These are phyloP conservation scores for Aspergillus neoniger DNA, from an alignment of 2,329 filamentous ascomycete genomes.

Conservation along the genomic window DNA sequence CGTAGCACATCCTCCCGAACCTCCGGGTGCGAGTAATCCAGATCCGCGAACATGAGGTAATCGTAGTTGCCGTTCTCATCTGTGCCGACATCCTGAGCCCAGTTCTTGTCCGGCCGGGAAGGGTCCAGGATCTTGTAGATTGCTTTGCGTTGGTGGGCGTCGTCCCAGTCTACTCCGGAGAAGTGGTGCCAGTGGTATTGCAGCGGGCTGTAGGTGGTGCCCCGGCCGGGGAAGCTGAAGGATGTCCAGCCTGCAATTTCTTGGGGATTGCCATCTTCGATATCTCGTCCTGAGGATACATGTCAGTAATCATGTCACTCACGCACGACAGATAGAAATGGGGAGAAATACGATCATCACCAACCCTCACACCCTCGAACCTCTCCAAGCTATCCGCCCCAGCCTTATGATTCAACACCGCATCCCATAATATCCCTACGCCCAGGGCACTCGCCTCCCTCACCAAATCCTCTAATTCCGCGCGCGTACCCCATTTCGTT, in stretches of 20 bases:
- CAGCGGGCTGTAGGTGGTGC: constrained; percentile 59
- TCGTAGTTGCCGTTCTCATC: constrained; percentile 65
- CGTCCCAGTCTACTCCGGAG: constrained; percentile 67
- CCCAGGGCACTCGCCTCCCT: constrained; percentile 55
- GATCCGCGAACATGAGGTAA: constrained; percentile 71
- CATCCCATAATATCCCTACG: constrained; percentile 66
- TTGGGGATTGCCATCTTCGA: constrained; percentile 1
- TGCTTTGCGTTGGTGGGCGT: constrained; percentile 56
- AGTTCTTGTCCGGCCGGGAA: constrained; percentile 48
- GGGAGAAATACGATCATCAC: constrained; percentile 46
- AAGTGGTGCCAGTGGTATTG: constrained; percentile 71
- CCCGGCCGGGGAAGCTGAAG: constrained; percentile 65
- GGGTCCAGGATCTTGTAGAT: constrained; percentile 66
- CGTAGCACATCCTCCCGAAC: constrained; percentile 64
- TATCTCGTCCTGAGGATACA: constrained; percentile 6
- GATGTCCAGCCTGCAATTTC: constrained; percentile 58
- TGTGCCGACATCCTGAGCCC: constrained; percentile 63
- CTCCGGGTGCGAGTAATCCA: constrained; percentile 66
- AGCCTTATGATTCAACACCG: constrained; percentile 71
- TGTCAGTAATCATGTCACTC: neutral
- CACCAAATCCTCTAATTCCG: constrained; percentile 60
- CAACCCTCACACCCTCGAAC: constrained; percentile 64
- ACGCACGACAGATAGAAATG: neutral
- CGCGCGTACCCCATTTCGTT: constrained; percentile 69
- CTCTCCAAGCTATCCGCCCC: constrained; percentile 66